These are phyloP conservation scores for Ustilago tritici DNA, from an alignment of 1,284 basidiomycete genomes.

Conservation along the genomic window DNA sequence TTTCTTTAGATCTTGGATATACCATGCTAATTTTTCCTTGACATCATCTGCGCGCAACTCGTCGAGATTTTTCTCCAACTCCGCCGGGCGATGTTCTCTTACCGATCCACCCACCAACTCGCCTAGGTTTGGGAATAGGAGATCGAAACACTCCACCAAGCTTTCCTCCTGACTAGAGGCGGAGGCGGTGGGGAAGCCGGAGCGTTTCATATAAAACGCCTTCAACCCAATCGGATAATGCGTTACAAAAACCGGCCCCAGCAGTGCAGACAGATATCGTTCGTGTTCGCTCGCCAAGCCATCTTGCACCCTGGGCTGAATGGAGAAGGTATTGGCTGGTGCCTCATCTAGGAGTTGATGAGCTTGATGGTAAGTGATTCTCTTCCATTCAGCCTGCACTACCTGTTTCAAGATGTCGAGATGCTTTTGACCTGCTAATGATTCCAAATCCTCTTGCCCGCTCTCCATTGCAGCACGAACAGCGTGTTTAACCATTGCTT, in stretches of 20 bases:
- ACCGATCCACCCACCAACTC: constrained; percentile 93
- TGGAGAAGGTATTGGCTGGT: constrained; percentile 15
- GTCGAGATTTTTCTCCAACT: constrained; percentile 32
- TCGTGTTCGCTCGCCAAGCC: constrained; percentile 90
- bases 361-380: constrained; percentile 85
- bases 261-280: constrained; percentile 81
- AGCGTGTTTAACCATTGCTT: constrained; percentile 46
- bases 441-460: constrained; percentile 44
- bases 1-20: constrained; percentile 56
- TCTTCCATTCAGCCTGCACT: constrained; percentile 73
- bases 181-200: neutral
- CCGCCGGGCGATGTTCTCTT: constrained; percentile 81
- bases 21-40: constrained; percentile 52
- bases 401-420: neutral
- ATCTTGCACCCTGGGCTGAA: constrained; percentile 77
- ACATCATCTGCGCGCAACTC: constrained; percentile 11
- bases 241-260: constrained; percentile 87
- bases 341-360: constrained; percentile 73
- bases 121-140: constrained; percentile 87
- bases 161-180: constrained; percentile 61
- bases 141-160: constrained; percentile 89
- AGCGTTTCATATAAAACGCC: constrained; percentile 92
- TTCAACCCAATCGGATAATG: constrained; percentile 86
- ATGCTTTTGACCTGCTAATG: constrained; percentile 17
- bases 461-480: constrained; percentile 22